Evolutionary conservation across 2,329 filamentous ascomycete genomes (phyloP), one percentile per base, ranked within the genome.

Genomic region (Penicillium occitanis): DNA sequence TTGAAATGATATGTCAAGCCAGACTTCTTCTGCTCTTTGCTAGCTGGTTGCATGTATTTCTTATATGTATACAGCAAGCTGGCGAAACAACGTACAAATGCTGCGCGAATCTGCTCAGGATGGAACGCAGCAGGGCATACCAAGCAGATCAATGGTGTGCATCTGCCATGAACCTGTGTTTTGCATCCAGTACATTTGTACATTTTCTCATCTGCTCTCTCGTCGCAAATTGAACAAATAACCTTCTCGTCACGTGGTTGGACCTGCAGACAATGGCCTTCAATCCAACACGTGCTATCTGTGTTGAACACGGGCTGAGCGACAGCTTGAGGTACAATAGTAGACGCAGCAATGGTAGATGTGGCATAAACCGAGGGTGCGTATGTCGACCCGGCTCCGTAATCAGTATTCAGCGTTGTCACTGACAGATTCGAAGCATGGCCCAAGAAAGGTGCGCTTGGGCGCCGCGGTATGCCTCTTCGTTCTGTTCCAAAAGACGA

Each of bases 401-500:
- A 72, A 59, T 80, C 79, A 4, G 77, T 80, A 68, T 78, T 78
- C 59, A 82, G 69, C 1, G 77, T 80, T 14, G 76, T 82, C 67
- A 84, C 80, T 0, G 82, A 81, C 22, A 78, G 71, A 57, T 78
- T 80, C 5, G 76, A 76, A 61, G 85, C 83, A 75, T 90, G 87
- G 59, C 85, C 84, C 42, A 92, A 82, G 79, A 94, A 93, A 4
- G 93, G 91, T 37, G 89, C 81, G 75, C 87, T 91, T 5, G 91
- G 90, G 50, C 80, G 82, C 71, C 86, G 82, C 58, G 85, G 81
- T 65, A 79, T 71, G 13, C 72, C 71, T 70, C 88, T 85, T 75
- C 88, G 89, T 71, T 92, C 91, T 74, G 93, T 84, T 35, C 90
- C 91, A 78, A 97, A 96, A 0, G 93, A 96, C n/a, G 93, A 96